Percentiles rank a stretch among this genome's conserved stretches.
phyloP scores from a whole-genome alignment of 1,284 basidiomycete genomes.

The Vanrija humicola region DNA sequence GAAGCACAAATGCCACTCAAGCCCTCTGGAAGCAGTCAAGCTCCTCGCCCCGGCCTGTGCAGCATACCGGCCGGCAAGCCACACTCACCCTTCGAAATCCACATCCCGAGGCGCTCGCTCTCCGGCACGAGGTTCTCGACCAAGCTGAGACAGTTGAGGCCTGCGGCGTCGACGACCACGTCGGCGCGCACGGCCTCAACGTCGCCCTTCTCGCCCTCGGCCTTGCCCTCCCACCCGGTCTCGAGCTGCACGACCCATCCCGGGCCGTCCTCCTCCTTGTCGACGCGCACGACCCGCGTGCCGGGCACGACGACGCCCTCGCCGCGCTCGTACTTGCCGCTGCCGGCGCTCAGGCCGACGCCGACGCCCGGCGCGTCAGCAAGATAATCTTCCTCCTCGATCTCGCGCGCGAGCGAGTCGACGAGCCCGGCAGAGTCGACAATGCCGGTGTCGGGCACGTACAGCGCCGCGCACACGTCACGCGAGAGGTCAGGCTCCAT shows the following conservation, averaged over 20 bases:
- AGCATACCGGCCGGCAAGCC: background rate
- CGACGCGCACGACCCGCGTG: slow-evolving; percentile 83
- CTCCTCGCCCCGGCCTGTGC: too few species aligned
- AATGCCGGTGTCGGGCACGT: slow-evolving; percentile 85
- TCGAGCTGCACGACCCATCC: slow-evolving; percentile 63
- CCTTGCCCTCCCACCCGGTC: slow-evolving; percentile 58
- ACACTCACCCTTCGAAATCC: slow-evolving; percentile 60
- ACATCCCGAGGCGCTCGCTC: slow-evolving; percentile 61
- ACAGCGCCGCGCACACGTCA: slow-evolving; percentile 68
- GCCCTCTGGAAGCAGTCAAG: too few species aligned
- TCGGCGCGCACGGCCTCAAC: slow-evolving; percentile 73
- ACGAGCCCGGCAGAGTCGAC: slow-evolving; percentile 80
- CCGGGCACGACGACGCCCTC: slow-evolving; percentile 72
- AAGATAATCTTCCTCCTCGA: slow-evolving; percentile 50
- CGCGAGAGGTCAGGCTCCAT: slow-evolving; percentile 77
- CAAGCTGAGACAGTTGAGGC: slow-evolving; percentile 68
- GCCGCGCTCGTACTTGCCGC: slow-evolving; percentile 21
- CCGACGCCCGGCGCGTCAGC: slow-evolving; percentile 7
- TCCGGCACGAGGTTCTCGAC: slow-evolving; percentile 65
- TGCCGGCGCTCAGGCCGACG: slow-evolving; percentile 48
- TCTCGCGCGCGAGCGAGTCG: slow-evolving; percentile 72
- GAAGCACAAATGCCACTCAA: slow-evolving; percentile 7
- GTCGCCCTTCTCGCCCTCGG: slow-evolving; percentile 35
- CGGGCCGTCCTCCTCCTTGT: slow-evolving; percentile 50
- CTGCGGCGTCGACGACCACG: slow-evolving; percentile 82